Percentiles rank a stretch among this genome's conserved stretches.
Conservation (phyloP, 805 yeast species). For the Kodamaea restingae region DNA sequence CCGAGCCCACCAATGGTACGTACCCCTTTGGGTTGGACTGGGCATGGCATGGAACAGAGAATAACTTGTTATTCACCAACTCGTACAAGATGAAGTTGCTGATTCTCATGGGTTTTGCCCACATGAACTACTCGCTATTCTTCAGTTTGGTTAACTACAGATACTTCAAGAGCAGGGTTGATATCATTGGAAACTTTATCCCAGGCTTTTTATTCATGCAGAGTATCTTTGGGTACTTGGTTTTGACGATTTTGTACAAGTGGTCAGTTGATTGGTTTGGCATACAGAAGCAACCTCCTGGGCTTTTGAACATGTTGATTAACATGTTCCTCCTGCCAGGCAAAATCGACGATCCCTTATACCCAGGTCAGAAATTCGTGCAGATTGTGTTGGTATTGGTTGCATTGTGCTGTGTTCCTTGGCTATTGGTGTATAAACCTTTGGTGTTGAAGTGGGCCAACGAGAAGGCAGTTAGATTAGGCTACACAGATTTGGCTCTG, state of each 20-base stretch:
- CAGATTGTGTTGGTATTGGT: constrained; percentile 68
- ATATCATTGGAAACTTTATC: constrained; percentile 85
- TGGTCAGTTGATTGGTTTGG: constrained; percentile 93
- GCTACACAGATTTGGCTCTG: constrained; percentile 35
- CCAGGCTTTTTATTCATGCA: constrained; percentile 96
- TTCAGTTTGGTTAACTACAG: constrained; percentile 81
- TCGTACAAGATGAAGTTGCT: constrained; percentile 97
- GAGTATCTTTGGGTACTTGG: constrained; percentile 89
- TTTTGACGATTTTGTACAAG: constrained; percentile 82
- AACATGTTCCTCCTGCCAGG: constrained; percentile 96
- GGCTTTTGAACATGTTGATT: constrained; percentile 89
- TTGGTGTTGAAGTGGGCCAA: constrained; percentile 59
- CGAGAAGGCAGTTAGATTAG: constrained; percentile 41
- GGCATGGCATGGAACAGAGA: constrained; percentile 97
- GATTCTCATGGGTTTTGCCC: constrained; percentile 87
- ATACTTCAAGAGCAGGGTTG: constrained; percentile 66
- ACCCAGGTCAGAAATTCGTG: constrained; percentile 70
- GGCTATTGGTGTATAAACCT: constrained; percentile 85
- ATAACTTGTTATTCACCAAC: constrained; percentile 82
- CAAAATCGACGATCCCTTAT: constrained; percentile 71
- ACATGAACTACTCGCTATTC: constrained; percentile 86
- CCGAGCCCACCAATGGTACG: constrained; percentile 55
- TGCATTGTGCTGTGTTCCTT: constrained; percentile 91
- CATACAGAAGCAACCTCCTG: constrained; percentile 78
- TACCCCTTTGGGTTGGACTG: constrained; percentile 88